Base-by-base conservation (phyloP, 257 asterid genomes). In the Cinchona pubescens region DNA sequence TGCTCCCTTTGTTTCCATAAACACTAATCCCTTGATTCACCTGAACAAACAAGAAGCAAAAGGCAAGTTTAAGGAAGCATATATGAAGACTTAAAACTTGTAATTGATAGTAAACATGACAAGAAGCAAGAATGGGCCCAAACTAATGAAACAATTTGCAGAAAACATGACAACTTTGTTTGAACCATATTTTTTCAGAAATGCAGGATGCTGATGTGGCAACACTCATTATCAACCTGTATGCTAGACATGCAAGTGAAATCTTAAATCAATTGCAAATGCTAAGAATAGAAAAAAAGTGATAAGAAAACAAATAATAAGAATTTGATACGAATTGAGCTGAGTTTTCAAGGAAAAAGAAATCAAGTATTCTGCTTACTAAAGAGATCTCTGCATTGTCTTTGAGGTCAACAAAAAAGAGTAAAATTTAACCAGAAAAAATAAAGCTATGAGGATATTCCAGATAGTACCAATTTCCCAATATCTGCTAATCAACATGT, bases 1-100 rank as follows among this genome's bases (percentile, higher is more conserved):
- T 95, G 90, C 99, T 95, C 82, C 99, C 99, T 82, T 95, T 95
- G 89, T 95, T 95, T 82, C 99, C 99, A 79, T 95, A 95, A 42
- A 95, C 99, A 67, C 92, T 82, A 69, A 95, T 74, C 27, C 99
- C 99, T 81, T 95, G 99, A 80, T 95, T 95, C 84, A 95, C 98
- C 99, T 95, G 81, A 73, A 71, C 71, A 37, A 48, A 23, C 15
- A 51, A 42, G 43, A 29, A 42, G 69, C 35, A 64, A 72, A 78
- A 38, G 42, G 69, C 12, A 19, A 72, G 4, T 65, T 27, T 25
- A 25, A 34, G 58, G 34, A 72, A 59, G 16, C 23, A 38, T 19
- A 40, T 43, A 11, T 5, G n/a, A 72, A 3, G 6, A 42, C 43
- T 38, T 58, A 15, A 66, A 53, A 53, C 42, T 13, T n/a, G 15